Evolutionary conservation across 305 asterid genomes (phyloP).

Genomic region (Fraxinus platypoda): DNA sequence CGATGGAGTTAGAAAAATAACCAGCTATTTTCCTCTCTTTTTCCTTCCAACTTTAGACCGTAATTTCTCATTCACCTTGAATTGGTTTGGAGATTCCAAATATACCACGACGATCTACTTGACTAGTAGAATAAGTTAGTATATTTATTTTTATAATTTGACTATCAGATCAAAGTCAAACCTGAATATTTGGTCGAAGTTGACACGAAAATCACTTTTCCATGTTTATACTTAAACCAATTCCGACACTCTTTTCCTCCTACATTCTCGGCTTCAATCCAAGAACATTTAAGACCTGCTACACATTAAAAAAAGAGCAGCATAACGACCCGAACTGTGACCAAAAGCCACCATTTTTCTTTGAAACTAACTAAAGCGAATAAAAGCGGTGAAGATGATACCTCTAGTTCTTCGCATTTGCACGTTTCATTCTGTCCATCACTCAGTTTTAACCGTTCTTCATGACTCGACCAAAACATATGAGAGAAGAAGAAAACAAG

Average conservation of each 20-base stretch:
- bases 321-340: background rate
- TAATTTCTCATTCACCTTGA: no score
- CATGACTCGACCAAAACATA: background rate
- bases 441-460: background rate
- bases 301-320: background rate
- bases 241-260: background rate
- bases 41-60: no score
- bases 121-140: no score
- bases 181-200: no score
- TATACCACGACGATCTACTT: no score
- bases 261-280: background rate
- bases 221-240: no score
- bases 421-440: background rate
- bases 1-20: no score
- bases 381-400: background rate
- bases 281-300: background rate
- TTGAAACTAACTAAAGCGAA: background rate
- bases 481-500: background rate
- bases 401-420: background rate
- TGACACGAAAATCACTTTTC: no score
- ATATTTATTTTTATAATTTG: no score
- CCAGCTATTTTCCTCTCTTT: no score
- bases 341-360: background rate
- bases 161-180: no score
- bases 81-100: no score